phyloP scores from a whole-genome alignment of 148 eudicot genomes.

The Persicaria maculosa region DNA sequence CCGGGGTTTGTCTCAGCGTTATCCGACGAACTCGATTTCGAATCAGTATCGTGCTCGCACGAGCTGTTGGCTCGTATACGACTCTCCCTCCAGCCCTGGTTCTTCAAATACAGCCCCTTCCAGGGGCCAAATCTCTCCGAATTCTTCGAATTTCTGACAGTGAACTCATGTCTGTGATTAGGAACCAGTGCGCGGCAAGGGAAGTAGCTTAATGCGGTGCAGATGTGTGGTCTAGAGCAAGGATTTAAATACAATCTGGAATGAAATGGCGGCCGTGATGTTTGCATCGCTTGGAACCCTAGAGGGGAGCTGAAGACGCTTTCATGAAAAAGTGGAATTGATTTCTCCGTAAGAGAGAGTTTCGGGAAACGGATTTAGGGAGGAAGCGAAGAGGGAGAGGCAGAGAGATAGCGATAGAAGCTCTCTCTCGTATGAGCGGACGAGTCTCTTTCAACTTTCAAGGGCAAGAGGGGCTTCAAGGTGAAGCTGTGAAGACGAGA shows the following conservation, averaged over 20 bases:
- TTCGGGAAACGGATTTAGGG: background rate
- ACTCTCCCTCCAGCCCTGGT: slow-evolving; percentile 17
- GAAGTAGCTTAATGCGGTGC: slow-evolving; percentile 8
- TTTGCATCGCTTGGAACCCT: slow-evolving; percentile 16
- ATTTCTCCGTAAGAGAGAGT: background rate
- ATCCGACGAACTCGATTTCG: slow-evolving; percentile 26
- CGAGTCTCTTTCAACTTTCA: background rate
- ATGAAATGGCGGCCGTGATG: background rate
- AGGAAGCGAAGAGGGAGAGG: background rate
- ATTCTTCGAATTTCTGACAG: slow-evolving; percentile 16
- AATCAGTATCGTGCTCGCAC: slow-evolving; percentile 54
- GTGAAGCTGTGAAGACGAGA: background rate
- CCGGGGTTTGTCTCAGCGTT: slow-evolving; percentile 23
- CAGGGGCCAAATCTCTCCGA: slow-evolving; percentile 13
- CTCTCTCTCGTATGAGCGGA: background rate
- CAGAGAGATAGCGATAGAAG: background rate
- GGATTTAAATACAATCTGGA: slow-evolving; percentile 16
- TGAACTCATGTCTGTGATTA: background rate
- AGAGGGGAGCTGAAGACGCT: background rate
- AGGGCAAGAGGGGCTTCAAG: background rate
- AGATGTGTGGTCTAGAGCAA: slow-evolving; percentile 3
- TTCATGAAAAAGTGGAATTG: background rate
- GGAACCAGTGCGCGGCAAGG: slow-evolving; percentile 1
- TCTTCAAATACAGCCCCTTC: slow-evolving; percentile 17
- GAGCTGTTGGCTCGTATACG: slow-evolving; percentile 41